Evolutionary conservation across 768 basidiomycete genomes (phyloP), one percentile per base, ranked within the genome.

Genomic region (Termitomyces sp.): DNA sequence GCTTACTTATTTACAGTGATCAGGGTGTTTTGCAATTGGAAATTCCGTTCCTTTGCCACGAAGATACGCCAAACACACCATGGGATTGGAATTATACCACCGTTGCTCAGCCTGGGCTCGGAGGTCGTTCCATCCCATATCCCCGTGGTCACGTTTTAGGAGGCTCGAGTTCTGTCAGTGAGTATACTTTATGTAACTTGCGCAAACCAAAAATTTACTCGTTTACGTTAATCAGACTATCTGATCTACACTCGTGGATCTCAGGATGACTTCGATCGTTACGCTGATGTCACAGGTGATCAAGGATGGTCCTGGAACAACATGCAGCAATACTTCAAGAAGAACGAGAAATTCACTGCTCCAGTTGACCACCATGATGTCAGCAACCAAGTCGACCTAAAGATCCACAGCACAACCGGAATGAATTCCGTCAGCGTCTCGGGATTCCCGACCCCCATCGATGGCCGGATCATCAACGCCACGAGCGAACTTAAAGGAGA

Each of bases 251-350:
- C 54, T 32, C 54, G 54, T 32, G 54, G 36, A 55, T 42, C 54
- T n/a, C 6, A 0, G 16, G 69, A 73, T 24, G 75, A 76, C 45
- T 76, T 63, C 32, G 65, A 76, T 56, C 63, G 67, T 18, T 73
- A 65, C 32, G 75, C 71, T 3, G 59, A 51, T 4, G 49, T 71
- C 7, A 69, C 72, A 2, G 68, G 70, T 3, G 75, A 76, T 57
- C 7, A 57, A 16, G 73, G 74, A 3, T 76, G 74, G 75, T 69
- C 71, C 13, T 75, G 74, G 74, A 64, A 71, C 22, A 63, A 55
- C 4, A 52, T 74, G 49, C 56, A 65, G n/a, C 66, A 64, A 8
- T 73, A 74, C 50, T 68, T 72, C 51, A 60, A 39, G 35, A 74
- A 70, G 60, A 70, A 67, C 58, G 75, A 75, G 64, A 62, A 60